These are phyloP conservation scores for Ganoderma boninense DNA, from an alignment of 1,284 basidiomycete genomes.

Conservation along the genomic window DNA sequence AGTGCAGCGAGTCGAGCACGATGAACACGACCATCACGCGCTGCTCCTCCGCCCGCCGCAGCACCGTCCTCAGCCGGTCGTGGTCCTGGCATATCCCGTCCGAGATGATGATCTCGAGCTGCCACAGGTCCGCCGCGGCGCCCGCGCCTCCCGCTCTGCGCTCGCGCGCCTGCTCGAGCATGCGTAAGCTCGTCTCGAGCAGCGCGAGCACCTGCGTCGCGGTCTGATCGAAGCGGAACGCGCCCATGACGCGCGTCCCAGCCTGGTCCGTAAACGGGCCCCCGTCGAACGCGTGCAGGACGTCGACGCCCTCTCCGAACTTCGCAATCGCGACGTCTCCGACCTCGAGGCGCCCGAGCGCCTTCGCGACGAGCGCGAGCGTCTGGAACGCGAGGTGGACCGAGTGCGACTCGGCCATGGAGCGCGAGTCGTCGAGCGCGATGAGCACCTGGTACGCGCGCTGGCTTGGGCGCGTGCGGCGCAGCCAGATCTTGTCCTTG, in stretches of 20 bases:
- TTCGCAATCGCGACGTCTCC: slow-evolving; percentile 93
- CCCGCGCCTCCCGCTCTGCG: slow-evolving; percentile 64
- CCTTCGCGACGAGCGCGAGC: slow-evolving; percentile 90
- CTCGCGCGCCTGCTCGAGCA: slow-evolving; percentile 82
- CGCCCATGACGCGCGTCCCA: slow-evolving; percentile 82
- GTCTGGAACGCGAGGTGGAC: slow-evolving; percentile 96
- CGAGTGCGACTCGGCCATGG: slow-evolving; percentile 95
- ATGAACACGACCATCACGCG: slow-evolving; percentile 98
- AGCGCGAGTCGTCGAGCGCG: slow-evolving; percentile 95
- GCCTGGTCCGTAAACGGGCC: slow-evolving; percentile 82
- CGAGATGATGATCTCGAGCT: slow-evolving; percentile 98
- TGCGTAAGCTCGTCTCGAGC: slow-evolving; percentile 83
- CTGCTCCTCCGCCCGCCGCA: slow-evolving; percentile 91
- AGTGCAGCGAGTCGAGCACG: slow-evolving; percentile 89
- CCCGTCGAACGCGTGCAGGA: slow-evolving; percentile 88
- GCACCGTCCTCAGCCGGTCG: slow-evolving; percentile 80
- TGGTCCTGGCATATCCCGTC: slow-evolving; percentile 99
- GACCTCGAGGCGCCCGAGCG: slow-evolving; percentile 92
- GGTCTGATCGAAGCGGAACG: slow-evolving; percentile 92
- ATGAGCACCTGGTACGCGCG: slow-evolving; percentile 97
- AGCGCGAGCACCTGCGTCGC: slow-evolving; percentile 91
- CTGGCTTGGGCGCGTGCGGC: slow-evolving; percentile 92
- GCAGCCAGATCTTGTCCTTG: slow-evolving; percentile 99
- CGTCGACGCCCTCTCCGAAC: slow-evolving; percentile 90
- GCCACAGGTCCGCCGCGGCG: slow-evolving; percentile 91